Evolutionary conservation across 2,329 filamentous ascomycete genomes (phyloP).

Genomic region (Teratosphaeria nubilosa): DNA sequence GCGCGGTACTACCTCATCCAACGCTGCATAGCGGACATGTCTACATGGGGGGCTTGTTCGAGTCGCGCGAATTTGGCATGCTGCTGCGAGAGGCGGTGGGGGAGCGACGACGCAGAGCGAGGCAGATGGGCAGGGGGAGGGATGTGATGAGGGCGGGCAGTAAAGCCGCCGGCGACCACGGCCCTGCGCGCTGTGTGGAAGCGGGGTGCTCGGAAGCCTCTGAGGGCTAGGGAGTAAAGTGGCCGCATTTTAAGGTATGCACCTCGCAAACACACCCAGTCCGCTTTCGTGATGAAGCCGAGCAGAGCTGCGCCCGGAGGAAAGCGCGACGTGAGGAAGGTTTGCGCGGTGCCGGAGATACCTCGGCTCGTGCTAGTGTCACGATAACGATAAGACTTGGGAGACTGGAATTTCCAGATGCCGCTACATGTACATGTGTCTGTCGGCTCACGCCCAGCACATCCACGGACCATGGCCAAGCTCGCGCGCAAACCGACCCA

Average conservation of each 20-base stretch:
- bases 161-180: too few species aligned
- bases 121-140: too few species aligned
- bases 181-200: too few species aligned
- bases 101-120: too few species aligned
- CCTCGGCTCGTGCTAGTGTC: background rate
- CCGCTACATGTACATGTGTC: too few species aligned
- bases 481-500: slow-evolving; percentile 26
- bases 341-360: background rate
- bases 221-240: background rate
- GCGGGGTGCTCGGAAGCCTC: too few species aligned
- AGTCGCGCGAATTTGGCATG: background rate
- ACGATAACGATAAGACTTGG: background rate
- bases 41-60: background rate
- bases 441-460: too few species aligned
- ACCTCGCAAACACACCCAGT: too few species aligned
- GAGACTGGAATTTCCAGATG: background rate
- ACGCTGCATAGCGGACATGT: background rate
- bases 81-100: background rate
- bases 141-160: too few species aligned
- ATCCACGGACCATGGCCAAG: slow-evolving; percentile 33
- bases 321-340: background rate
- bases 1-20: background rate
- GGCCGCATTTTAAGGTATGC: background rate
- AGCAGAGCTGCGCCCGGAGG: background rate
- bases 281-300: too few species aligned